A percentile compares a stretch with the other conserved stretches of the same genome.
These are phyloP conservation scores for Yamadazyma epiphylla DNA, from an alignment of 1,139 yeast species.

Conservation along the genomic window DNA sequence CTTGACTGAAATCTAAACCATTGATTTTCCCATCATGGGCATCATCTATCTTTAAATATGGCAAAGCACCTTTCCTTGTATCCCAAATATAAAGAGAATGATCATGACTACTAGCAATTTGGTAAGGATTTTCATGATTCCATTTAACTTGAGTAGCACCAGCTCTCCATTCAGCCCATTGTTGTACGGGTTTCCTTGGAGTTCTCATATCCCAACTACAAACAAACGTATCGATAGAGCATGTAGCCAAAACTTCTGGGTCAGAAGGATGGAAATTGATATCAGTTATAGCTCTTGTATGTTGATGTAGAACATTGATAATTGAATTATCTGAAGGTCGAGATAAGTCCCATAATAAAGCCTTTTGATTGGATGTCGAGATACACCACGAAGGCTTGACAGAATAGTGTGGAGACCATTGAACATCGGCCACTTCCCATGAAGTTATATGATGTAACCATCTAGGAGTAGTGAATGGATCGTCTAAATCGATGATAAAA, in stretches of 20 bases:
- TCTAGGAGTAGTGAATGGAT: constrained; percentile 92
- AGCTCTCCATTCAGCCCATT: constrained; percentile 91
- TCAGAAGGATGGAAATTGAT: constrained; percentile 85
- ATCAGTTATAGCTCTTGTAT: constrained; percentile 91
- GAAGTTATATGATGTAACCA: constrained; percentile 90
- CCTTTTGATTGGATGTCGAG: constrained; percentile 92
- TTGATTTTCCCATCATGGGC: constrained; percentile 86
- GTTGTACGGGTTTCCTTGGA: constrained; percentile 65
- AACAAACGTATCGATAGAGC: constrained; percentile 85
- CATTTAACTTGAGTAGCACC: constrained; percentile 95
- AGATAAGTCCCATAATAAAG: constrained; percentile 87
- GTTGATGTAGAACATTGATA: constrained; percentile 82
- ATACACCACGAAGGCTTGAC: constrained; percentile 87
- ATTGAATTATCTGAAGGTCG: constrained; percentile 76
- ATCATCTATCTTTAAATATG: constrained; percentile 54
- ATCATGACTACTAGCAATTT: constrained; percentile 85
- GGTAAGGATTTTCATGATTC: constrained; percentile 73
- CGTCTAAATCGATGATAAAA: constrained; percentile 86
- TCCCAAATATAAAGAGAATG: constrained; percentile 85
- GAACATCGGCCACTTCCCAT: constrained; percentile 99
- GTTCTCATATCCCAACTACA: constrained; percentile 89
- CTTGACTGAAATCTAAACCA: constrained; percentile 77
- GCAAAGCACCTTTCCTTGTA: constrained; percentile 73
- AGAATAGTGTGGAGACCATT: constrained; percentile 88
- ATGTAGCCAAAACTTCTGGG: constrained; percentile 89